Base-by-base conservation (phyloP, 108 stramenopile genomes). In the Asterionellopsis glacialis region DNA sequence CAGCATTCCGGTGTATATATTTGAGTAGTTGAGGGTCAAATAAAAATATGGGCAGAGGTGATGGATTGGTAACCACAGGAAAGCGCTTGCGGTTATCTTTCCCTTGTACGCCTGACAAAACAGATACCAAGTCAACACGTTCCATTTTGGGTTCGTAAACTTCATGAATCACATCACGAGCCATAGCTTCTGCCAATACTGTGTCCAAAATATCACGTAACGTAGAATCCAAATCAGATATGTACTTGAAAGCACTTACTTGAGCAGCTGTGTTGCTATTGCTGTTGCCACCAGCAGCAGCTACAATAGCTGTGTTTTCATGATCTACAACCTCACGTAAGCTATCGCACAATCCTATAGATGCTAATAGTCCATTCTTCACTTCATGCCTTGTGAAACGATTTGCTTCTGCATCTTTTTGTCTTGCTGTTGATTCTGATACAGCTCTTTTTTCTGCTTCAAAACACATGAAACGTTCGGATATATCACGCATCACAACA, bases 311-410 rank as follows among this genome's bases (percentile, higher is more conserved):
- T 53, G 11, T 53, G 13, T 15, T 15, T 13, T 25, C 51, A 14
- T 44, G 43, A 13, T 13, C n/a, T 13, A 44, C 14, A 11, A 14
- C 11, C 43, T 44, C 43, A 49, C 52, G 58, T 11, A 87, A 54
- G 28, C 62, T 65, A 25, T 83, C 87, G 45, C 65, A 77, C 44
- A 88, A 61, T 18, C 80, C 81, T 49, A 88, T 85, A 39, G 79
- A 83, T 41, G 81, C 72, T 21, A 88, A 51, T n/a, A 88, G 57
- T 4, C 83, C 80, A 68, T 88, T 88, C 59, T 88, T 88, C 10
- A 88, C 83, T 49, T 88, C 87, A 52, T 88, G 87, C 11, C 83
- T 42, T 12, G 80, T 81, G 63, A 88, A 88, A 1, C 84, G 74
- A 24, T 77, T 79, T n/a, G 77, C 77, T 40, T 75, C 70, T 9